Base-by-base conservation (phyloP, 495 filamentous ascomycete species). In the Poronia punctata region DNA sequence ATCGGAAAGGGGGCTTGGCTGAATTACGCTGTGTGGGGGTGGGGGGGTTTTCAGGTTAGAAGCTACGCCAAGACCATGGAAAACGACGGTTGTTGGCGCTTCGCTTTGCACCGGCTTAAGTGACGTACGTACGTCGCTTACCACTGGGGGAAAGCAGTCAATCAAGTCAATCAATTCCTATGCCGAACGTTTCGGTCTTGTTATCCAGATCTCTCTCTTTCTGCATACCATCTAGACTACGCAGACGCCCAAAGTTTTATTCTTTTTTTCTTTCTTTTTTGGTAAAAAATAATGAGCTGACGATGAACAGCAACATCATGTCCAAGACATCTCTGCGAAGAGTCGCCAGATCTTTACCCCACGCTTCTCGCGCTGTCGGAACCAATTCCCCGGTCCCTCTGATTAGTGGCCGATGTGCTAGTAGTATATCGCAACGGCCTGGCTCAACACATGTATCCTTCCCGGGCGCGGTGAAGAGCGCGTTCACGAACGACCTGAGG, bases 401-500 rank as follows among this genome's bases (percentile, higher is more conserved):
- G 24, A 15, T 41, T 40, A 33, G 42, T 15, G 20, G n/a, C 12
- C 58, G 65, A 24, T 44, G 30, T 31, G 53, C 60, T 14, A 53
- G 64, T 38, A 62, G 61, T 28, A 51, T 73, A 41, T 71, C 69
- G 16, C 86, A 92, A 59, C 72, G 78, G 16, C 86, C 80, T 21
- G 79, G 83, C 16, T 78, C 83, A 19, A 78, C 81, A 23, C 65
- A 66, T 49, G 86, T 98, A 28, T 80, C 81, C 24, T 99, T 99
- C 48, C 92, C 92, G 0, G 92, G 92, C n/a, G 93, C 93, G 0
- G 74, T 99, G 19, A 85, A 93, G 61, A 92, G 84, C 63, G 84
- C 86, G 41, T 97, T 99, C 61, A 94, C 84, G 3, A 79, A 77
- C 45, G 64, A 74, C 4, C 80, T 96, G 59, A 58, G 67, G 16